Evolutionary conservation across 108 stramenopile species (phyloP).

Genomic region (Fragilaria radians): DNA sequence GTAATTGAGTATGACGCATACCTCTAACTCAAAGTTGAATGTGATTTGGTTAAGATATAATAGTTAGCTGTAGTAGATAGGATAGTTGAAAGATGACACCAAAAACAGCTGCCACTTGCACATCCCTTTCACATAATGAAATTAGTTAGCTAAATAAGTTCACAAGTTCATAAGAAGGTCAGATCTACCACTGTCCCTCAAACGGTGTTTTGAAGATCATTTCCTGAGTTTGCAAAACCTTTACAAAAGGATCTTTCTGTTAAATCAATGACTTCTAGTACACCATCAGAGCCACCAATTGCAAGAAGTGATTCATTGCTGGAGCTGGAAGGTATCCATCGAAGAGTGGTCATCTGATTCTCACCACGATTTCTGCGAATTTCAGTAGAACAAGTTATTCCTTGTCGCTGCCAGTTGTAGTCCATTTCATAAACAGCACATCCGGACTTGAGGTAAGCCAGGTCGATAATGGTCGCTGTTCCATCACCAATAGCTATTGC

Average conservation of each 20-base stretch:
- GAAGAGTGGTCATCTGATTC: constrained; percentile 42
- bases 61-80: too few species aligned
- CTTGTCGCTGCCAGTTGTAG: constrained; percentile 73
- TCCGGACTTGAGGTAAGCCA: constrained; percentile 59
- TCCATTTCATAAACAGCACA: constrained; percentile 62
- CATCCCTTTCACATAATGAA: too few species aligned
- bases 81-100: too few species aligned
- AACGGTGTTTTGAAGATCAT: too few species aligned
- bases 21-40: too few species aligned
- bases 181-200: too few species aligned
- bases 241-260: constrained; percentile 33
- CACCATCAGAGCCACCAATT: constrained; percentile 62
- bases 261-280: constrained; percentile 61
- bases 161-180: too few species aligned
- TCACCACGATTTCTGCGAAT: constrained; percentile 49
- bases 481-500: constrained; percentile 55
- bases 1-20: too few species aligned
- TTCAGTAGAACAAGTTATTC: constrained; percentile 60
- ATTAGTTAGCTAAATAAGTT: too few species aligned
- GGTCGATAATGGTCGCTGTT: constrained; percentile 46
- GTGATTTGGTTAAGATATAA: too few species aligned
- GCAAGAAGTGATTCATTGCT: constrained; percentile 42
- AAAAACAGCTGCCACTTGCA: too few species aligned
- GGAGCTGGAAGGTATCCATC: constrained; percentile 50
- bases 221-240: too few species aligned